Evolutionary conservation across 2,329 filamentous ascomycete genomes (phyloP).

Genomic region (Emericellopsis cladophorae): DNA sequence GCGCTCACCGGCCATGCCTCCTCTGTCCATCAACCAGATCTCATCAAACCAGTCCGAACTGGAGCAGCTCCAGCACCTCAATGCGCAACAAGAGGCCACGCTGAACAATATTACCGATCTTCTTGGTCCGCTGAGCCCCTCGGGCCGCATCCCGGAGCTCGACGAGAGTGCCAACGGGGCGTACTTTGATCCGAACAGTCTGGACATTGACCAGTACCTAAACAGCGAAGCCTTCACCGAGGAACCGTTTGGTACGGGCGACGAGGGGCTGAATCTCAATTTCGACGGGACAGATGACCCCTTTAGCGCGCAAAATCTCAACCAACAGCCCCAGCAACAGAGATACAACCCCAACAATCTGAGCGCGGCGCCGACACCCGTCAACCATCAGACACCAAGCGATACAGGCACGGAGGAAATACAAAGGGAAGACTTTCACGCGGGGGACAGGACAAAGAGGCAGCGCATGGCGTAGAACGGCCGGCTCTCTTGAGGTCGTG

Average conservation of each 20-base stretch:
- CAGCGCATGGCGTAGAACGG: background rate
- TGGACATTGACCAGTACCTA: constrained; percentile 41
- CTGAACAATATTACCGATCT: constrained; percentile 64
- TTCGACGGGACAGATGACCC: constrained; percentile 16
- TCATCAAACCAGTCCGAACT: constrained; percentile 62
- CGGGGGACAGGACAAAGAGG: too few species aligned
- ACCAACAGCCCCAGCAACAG: background rate
- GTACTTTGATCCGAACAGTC: constrained; percentile 20
- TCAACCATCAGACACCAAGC: constrained; percentile 25
- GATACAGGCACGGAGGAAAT: constrained; percentile 39
- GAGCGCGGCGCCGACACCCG: too few species aligned
- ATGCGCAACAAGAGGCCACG: constrained; percentile 64
- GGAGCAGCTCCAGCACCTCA: constrained; percentile 65
- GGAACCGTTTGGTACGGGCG: constrained; percentile 15
- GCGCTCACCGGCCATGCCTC: constrained; percentile 25
- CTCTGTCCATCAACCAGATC: constrained; percentile 48
- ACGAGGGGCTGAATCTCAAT: constrained; percentile 29
- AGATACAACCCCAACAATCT: too few species aligned
- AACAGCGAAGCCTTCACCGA: constrained; percentile 26
- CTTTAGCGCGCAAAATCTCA: background rate
- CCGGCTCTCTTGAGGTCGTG: too few species aligned
- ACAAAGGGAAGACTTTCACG: constrained; percentile 24
- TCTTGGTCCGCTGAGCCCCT: constrained; percentile 69
- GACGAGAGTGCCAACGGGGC: constrained; percentile 17
- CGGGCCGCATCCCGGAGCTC: constrained; percentile 64